Evolutionary conservation across 1,284 basidiomycete species (phyloP).

Genomic region (Polyporus tsugae): DNA sequence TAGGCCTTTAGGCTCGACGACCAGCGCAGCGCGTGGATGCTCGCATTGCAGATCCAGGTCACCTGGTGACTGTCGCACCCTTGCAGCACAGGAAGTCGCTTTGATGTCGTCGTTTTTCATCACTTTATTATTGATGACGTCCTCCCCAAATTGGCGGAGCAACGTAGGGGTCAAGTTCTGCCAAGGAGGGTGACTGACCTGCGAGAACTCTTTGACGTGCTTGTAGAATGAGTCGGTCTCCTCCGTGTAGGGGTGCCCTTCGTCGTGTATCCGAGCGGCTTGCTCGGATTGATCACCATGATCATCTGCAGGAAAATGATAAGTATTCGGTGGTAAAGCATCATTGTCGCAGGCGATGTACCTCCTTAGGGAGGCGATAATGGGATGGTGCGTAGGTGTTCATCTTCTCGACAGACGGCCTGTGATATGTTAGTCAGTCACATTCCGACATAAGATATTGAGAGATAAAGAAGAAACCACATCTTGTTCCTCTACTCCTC

Average conservation of each 20-base stretch:
- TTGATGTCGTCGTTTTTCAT: constrained; percentile 23
- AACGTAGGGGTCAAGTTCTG: constrained; percentile 34
- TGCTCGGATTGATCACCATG: constrained; percentile 38
- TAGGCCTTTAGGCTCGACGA: constrained; percentile 28
- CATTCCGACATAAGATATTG: not conserved
- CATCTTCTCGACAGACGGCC: constrained; percentile 46
- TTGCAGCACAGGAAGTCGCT: constrained; percentile 41
- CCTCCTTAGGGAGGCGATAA: constrained; percentile 48
- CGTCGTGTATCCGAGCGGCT: constrained; percentile 44
- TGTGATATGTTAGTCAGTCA: constrained; percentile 30
- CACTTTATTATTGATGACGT: constrained; percentile 38
- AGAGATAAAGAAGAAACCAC: constrained; percentile 36
- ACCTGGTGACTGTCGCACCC: constrained; percentile 50
- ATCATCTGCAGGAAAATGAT: constrained; percentile 41
- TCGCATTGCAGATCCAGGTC: constrained; percentile 46
- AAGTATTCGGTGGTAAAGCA: not conserved
- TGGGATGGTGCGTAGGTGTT: constrained; percentile 50
- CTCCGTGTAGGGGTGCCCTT: constrained; percentile 42
- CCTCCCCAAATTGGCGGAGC: constrained; percentile 36
- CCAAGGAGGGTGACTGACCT: constrained; percentile 33
- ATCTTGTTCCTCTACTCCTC: constrained; percentile 42
- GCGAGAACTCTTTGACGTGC: constrained; percentile 36
- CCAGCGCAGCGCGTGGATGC: constrained; percentile 39
- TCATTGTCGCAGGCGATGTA: constrained; percentile 11
- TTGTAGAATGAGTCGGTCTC: constrained; percentile 45